Conservation (phyloP, 495 filamentous ascomycete species). For the Penicillium argentinense region DNA sequence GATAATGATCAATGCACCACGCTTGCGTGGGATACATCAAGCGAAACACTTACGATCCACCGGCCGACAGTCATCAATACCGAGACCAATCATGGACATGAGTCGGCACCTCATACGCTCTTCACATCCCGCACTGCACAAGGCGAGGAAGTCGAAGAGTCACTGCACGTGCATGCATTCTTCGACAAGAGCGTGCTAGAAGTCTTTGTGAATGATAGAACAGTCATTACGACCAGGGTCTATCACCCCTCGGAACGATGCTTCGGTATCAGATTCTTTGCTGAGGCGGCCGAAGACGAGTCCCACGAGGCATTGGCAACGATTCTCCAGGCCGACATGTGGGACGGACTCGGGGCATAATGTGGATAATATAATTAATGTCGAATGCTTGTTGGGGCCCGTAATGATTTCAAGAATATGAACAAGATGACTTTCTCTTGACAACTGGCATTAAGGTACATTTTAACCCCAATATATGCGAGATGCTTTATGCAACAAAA, state of each 20-base stretch:
- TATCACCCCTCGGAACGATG: constrained; percentile 21
- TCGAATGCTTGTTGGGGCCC: too few species aligned
- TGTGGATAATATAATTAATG: too few species aligned
- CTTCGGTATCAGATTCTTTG: constrained; percentile 28
- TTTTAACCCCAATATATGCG: constrained; percentile 30
- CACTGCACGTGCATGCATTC: constrained; percentile 34
- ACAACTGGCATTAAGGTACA: constrained; percentile 20
- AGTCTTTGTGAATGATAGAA: constrained; percentile 41
- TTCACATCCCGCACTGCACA: constrained; percentile 25
- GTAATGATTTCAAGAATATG: too few species aligned
- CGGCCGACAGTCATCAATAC: constrained; percentile 22
- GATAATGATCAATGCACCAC: constrained; percentile 21
- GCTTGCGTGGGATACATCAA: constrained; percentile 28
- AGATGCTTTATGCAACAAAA: constrained; percentile 20
- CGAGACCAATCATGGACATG: constrained; percentile 31
- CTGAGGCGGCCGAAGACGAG: constrained; percentile 7
- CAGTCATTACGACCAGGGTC: constrained; percentile 37
- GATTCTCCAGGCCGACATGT: constrained; percentile 26
- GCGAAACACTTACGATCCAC: constrained; percentile 36
- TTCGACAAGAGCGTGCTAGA: constrained; percentile 40
- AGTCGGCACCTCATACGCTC: constrained; percentile 37
- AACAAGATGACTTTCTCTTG: too few species aligned
- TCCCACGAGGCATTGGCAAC: constrained; percentile 3
- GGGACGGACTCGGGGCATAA: constrained; percentile 31
- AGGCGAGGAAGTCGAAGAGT: constrained; percentile 29